Base-by-base conservation (phyloP, 2,329 filamentous ascomycete species). In the Diaporthe destruens region DNA sequence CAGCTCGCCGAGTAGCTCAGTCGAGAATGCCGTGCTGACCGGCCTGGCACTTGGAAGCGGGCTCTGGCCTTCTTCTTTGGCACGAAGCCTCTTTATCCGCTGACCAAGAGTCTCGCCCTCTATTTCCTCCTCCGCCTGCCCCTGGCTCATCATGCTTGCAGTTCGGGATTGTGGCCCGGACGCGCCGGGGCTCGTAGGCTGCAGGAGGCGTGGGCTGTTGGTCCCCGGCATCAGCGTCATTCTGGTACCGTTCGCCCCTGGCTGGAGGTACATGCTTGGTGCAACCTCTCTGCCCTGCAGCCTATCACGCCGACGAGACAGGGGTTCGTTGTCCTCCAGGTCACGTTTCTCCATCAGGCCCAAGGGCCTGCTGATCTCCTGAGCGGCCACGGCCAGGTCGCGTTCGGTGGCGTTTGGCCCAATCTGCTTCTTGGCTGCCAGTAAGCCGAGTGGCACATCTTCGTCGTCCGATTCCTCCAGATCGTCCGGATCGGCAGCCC, bases 311-410 rank as follows among this genome's bases (percentile, higher is more conserved):
- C 95, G 91, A 51, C 88, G 88, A 77, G 93, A 95, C 25, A 98
- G 85, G 0, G 96, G 95, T 80, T 98, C 96, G 71, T 95, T 96
- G 78, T 99, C 96, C 80, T 99, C 96, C 76, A 96, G 84, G 73
- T 97, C 92, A 59, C 94, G 91, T 77, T 90, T 91, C 79, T 97
- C 93, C 85, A 96, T 91, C 71, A 96, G 81, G 6, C 94, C 94
- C 6, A 94, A 81, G 0, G 93, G 93, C 14, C 90, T 83, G 82
- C 91, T 87, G 75, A 91, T 78, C 82, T 89, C 87, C 72, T 86
- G 85, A 74, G 86, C 81, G 63, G 86, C 84, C 72, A 85, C 82
- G 42, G 83, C 82, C 42, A 85, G 80, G 69, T 85, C 82, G 57
- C 81, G 81, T 53, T 80, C 81, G 4, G 59, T 72, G 36, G 71